Conservation (phyloP, 148 eudicot species). For the Simmondsia chinensis region DNA sequence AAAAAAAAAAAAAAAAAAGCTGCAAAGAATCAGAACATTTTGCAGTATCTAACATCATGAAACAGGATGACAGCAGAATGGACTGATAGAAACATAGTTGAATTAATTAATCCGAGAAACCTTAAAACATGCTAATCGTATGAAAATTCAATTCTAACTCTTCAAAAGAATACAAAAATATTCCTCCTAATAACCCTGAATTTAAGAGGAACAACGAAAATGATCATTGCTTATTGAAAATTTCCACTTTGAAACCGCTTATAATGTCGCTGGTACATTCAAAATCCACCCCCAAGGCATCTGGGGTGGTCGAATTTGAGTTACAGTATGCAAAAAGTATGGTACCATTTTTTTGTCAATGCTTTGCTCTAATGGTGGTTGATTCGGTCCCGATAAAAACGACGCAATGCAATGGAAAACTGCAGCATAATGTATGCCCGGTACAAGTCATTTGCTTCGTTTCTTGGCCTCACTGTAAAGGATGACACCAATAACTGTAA, state of each 20-base stretch:
- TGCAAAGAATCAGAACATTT: too few relatives aligned
- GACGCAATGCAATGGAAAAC: constrained; percentile 4
- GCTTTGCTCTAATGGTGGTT: constrained; percentile 14
- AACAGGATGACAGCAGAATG: too few relatives aligned
- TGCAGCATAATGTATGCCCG: constrained; percentile 1
- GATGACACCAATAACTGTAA: constrained; percentile 75
- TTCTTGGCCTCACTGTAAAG: constrained; percentile 86
- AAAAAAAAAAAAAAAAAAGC: too few relatives aligned
- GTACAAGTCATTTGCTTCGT: constrained; percentile 48
- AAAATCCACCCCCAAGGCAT: constrained; percentile 15
- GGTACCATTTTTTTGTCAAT: constrained; percentile 3
- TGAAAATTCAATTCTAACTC: constrained; percentile 19
- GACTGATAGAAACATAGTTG: constrained; percentile 5
- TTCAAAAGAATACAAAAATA: constrained; percentile 22
- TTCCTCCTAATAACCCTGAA: constrained; percentile 11
- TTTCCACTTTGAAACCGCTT: too few relatives aligned
- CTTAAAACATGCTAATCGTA: constrained; percentile 11
- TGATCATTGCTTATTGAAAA: constrained; percentile 7
- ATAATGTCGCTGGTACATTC: constrained; percentile 14
- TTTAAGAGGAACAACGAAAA: constrained; percentile 14
- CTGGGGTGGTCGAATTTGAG: constrained; percentile 7
- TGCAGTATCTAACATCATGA: too few relatives aligned
- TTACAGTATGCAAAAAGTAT: constrained; percentile 10
- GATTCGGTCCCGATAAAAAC: constrained; percentile 4
- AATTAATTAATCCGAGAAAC: constrained; percentile 14